These are phyloP conservation scores for Triticum turgidum DNA, from an alignment of 176 grass and related monocot species.

Conservation along the genomic window DNA sequence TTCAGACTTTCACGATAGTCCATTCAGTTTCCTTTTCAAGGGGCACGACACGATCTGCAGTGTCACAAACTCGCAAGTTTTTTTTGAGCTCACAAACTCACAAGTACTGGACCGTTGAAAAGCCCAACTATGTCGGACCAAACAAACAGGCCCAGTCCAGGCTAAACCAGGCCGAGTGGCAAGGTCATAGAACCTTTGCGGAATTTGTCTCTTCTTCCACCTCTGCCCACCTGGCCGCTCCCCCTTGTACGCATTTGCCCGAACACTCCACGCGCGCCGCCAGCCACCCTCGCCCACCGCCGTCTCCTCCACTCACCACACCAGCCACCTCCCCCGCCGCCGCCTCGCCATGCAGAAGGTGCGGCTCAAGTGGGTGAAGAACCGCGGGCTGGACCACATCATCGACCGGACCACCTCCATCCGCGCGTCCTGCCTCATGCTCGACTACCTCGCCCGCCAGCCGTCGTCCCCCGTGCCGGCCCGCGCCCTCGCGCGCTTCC, in stretches of 20 bases:
- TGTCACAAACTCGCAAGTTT: too few relatives aligned
- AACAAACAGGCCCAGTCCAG: neutral
- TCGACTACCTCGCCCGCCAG: constrained; percentile 71
- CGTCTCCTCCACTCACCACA: neutral
- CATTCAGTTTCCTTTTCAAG: neutral
- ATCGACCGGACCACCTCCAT: constrained; percentile 78
- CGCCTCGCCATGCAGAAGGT: constrained; percentile 62
- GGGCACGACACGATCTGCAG: too few relatives aligned
- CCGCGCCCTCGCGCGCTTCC: constrained; percentile 64
- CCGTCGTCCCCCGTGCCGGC: constrained; percentile 48
- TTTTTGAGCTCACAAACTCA: too few relatives aligned
- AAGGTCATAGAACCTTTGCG: too few relatives aligned
- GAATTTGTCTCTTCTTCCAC: neutral
- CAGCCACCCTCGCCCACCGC: neutral
- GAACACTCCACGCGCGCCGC: constrained; percentile 20
- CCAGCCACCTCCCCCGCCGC: neutral
- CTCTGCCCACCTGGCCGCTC: neutral
- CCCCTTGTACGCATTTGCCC: constrained; percentile 30
- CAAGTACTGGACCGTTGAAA: neutral
- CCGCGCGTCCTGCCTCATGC: constrained; percentile 73
- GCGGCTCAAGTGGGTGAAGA: constrained; percentile 96
- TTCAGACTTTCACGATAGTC: neutral
- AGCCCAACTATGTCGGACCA: neutral
- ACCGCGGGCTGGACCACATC: constrained; percentile 88
- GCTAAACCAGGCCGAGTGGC: neutral